Conservation (phyloP, 1,284 basidiomycete species). For the Fistulinella staudtii region DNA sequence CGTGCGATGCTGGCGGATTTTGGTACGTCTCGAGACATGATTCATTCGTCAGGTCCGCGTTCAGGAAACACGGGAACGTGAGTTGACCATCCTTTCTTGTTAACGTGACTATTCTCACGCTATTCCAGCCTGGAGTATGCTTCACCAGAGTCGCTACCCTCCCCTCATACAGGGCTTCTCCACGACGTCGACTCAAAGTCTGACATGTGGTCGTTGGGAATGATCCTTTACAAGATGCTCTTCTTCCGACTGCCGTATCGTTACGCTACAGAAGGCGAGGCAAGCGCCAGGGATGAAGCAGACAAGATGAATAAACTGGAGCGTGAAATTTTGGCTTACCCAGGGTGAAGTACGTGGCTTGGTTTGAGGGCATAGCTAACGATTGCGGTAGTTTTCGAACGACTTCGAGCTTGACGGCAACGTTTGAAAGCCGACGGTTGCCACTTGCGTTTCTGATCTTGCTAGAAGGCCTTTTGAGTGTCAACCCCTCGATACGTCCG, state of each 20-base stretch:
- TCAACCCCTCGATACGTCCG: conserved; percentile 58
- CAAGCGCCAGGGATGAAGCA: conserved; percentile 43
- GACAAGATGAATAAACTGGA: conserved; percentile 66
- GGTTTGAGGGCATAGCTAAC: conserved; percentile 3
- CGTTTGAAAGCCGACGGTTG: conserved; percentile 65
- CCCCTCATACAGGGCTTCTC: conserved; percentile 61
- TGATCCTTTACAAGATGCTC: conserved; percentile 88
- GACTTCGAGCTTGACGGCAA: conserved; percentile 42
- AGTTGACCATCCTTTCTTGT: conserved; percentile 37
- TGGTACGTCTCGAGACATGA: conserved; percentile 88
- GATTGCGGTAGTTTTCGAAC: conserved; percentile 54
- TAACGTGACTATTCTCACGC: conserved; percentile 3
- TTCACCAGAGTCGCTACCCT: conserved; percentile 82
- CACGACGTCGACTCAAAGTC: conserved; percentile 80
- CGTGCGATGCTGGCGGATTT: conserved; percentile 92
- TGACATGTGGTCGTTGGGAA: conserved; percentile 88
- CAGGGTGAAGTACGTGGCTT: conserved; percentile 48
- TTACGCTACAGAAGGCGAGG: conserved; percentile 55
- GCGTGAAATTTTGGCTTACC: conserved; percentile 70
- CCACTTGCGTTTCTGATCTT: conserved; percentile 67
- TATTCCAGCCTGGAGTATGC: conserved; percentile 65
- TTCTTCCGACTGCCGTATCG: conserved; percentile 84
- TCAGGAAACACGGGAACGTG: conserved; percentile 93
- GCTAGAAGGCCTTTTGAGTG: conserved; percentile 66
- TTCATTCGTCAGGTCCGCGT: conserved; percentile 60